Evolutionary conservation across 257 asterid genomes (phyloP).

Genomic region (Rauvolfia tetraphylla): DNA sequence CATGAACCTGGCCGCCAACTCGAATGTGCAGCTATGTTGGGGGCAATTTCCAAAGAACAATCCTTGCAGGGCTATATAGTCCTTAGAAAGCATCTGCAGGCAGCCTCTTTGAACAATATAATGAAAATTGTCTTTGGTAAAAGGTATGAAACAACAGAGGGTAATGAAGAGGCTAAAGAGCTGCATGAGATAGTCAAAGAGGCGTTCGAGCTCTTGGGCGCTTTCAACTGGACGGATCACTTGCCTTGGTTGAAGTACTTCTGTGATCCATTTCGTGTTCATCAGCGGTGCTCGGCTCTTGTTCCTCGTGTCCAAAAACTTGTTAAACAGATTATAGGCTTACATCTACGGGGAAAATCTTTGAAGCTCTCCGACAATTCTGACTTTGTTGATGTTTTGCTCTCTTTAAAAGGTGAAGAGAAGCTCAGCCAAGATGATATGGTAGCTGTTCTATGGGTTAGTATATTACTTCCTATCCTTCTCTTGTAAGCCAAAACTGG

Average conservation of each 20-base stretch:
- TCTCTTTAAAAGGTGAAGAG: slow-evolving; percentile 66
- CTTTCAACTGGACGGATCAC: slow-evolving; percentile 59
- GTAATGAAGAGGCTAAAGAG: slow-evolving; percentile 31
- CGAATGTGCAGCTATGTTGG: slow-evolving; percentile 41
- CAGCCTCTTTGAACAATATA: slow-evolving; percentile 43
- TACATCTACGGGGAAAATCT: slow-evolving; percentile 20
- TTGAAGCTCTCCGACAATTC: slow-evolving; percentile 14
- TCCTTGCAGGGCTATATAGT: slow-evolving; percentile 28
- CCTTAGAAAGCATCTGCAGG: slow-evolving; percentile 44
- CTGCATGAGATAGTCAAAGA: slow-evolving; percentile 44
- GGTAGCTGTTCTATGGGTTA: slow-evolving; percentile 83
- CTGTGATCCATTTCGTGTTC: slow-evolving; percentile 40
- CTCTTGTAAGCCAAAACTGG: too few relatives aligned
- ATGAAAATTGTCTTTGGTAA: slow-evolving; percentile 52
- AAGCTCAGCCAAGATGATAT: slow-evolving; percentile 68
- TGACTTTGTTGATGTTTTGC: slow-evolving; percentile 67
- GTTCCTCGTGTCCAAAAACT: slow-evolving; percentile 40
- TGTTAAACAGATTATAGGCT: slow-evolving; percentile 37
- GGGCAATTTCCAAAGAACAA: slow-evolving; percentile 35
- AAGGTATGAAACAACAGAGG: slow-evolving; percentile 26
- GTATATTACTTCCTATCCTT: background rate
- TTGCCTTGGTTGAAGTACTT: slow-evolving; percentile 48
- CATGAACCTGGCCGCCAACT: slow-evolving; percentile 38
- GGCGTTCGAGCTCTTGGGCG: slow-evolving; percentile 59
- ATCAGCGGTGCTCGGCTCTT: slow-evolving; percentile 34